Conservation (phyloP, 371 early-diverging fungal genomes). For the Mucor piriformis region DNA sequence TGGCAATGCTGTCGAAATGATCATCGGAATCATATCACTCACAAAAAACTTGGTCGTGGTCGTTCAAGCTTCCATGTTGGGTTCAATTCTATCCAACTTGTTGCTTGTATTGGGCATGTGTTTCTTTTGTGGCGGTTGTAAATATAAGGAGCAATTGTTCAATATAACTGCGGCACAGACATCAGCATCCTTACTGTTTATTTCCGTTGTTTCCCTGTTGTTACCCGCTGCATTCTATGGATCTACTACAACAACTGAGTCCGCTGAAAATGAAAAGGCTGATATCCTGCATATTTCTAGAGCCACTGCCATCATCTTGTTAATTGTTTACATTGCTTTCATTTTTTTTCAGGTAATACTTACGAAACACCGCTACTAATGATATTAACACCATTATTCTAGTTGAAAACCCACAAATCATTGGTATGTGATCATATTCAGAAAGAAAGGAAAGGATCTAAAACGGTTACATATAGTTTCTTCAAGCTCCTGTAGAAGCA, state of each 20-base stretch:
- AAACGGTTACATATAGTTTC: too few relatives aligned
- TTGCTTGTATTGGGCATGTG: constrained; percentile 79
- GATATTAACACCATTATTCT: too few relatives aligned
- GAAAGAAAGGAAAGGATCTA: too few relatives aligned
- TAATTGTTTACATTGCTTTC: constrained; percentile 74
- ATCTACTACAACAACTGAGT: constrained; percentile 20
- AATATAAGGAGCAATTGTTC: constrained; percentile 71
- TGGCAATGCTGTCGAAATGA: constrained; percentile 86
- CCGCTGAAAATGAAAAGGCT: constrained; percentile 7
- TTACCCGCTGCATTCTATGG: constrained; percentile 80
- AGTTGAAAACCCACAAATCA: constrained; percentile 70
- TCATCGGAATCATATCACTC: constrained; percentile 79
- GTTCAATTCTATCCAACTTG: constrained; percentile 87
- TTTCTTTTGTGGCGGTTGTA: constrained; percentile 78
- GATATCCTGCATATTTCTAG: constrained; percentile 67
- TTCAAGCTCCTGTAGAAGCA: too few relatives aligned
- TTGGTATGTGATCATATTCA: too few relatives aligned
- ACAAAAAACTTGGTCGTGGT: constrained; percentile 73
- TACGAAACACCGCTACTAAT: neutral
- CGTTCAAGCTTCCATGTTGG: constrained; percentile 85
- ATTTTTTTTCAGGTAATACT: constrained; percentile 70
- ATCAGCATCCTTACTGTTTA: constrained; percentile 74
- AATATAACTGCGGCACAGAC: constrained; percentile 82
- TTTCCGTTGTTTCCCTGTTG: constrained; percentile 75
- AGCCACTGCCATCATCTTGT: constrained; percentile 72